These are phyloP conservation scores for Amanita polypyramis DNA, from an alignment of 768 basidiomycete genomes.

Conservation along the genomic window DNA sequence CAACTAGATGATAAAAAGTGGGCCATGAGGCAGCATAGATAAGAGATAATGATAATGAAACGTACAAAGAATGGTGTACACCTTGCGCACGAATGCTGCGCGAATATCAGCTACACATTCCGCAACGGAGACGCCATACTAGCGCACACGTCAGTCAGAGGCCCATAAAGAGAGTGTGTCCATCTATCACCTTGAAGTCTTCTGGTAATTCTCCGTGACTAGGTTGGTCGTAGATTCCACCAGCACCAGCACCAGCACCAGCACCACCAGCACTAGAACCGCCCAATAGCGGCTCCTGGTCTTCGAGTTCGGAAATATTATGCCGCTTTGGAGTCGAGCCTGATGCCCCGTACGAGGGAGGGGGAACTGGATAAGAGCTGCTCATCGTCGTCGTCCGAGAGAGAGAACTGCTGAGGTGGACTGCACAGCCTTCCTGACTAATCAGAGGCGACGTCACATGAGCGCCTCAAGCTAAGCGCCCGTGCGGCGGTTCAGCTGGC, in stretches of 20 bases:
- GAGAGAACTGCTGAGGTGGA: neutral
- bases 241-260: slow-evolving; percentile 31
- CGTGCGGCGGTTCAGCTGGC: neutral
- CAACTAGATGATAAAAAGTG: slow-evolving; percentile 31
- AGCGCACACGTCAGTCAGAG: neutral
- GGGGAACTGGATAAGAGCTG: slow-evolving; percentile 45
- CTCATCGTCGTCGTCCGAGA: slow-evolving; percentile 40
- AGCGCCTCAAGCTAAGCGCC: neutral
- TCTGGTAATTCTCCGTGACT: slow-evolving; percentile 70
- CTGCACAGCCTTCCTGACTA: slow-evolving; percentile 5
- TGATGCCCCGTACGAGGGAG: slow-evolving; percentile 49
- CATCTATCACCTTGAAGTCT: slow-evolving; percentile 77
- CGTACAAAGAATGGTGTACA: slow-evolving; percentile 84
- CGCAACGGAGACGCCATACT: slow-evolving; percentile 77
- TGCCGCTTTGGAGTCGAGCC: slow-evolving; percentile 21
- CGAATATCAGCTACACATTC: slow-evolving; percentile 74
- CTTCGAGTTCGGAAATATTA: slow-evolving; percentile 22
- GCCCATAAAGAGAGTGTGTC: too few relatives aligned
- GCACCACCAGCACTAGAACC: slow-evolving; percentile 31
- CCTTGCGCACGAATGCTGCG: slow-evolving; percentile 82
- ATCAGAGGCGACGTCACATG: neutral
- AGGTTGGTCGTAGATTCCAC: slow-evolving; percentile 68
- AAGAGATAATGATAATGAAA: slow-evolving; percentile 10
- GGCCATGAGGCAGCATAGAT: neutral
- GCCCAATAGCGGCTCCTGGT: slow-evolving; percentile 47